phyloP scores from a whole-genome alignment of 2,329 filamentous ascomycete species.

The Fusarium stilboides region DNA sequence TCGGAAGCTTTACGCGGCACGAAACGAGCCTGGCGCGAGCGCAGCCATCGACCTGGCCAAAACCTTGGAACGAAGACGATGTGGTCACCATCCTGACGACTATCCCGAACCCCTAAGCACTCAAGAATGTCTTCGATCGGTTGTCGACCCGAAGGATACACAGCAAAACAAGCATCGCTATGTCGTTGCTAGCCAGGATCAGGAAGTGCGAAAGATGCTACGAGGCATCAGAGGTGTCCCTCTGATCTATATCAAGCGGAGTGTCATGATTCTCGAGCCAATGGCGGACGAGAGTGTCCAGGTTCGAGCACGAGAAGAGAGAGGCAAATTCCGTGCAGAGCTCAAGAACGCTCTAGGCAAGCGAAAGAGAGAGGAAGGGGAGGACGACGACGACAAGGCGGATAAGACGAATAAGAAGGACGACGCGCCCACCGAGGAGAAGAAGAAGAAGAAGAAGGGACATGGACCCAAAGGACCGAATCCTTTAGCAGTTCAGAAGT shows the following conservation, averaged over 20 bases:
- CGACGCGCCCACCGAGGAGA: slow-evolving; percentile 19
- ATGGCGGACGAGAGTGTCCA: slow-evolving; percentile 79
- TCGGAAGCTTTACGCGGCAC: slow-evolving; percentile 79
- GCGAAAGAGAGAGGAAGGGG: slow-evolving; percentile 66
- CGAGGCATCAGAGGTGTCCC: slow-evolving; percentile 80
- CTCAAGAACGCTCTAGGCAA: slow-evolving; percentile 68
- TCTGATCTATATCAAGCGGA: slow-evolving; percentile 82
- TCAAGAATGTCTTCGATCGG: slow-evolving; percentile 78
- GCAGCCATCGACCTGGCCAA: slow-evolving; percentile 83
- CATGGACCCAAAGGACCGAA: slow-evolving; percentile 79
- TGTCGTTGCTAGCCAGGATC: slow-evolving; percentile 81
- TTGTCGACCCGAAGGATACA: slow-evolving; percentile 83
- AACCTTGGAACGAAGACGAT: slow-evolving; percentile 80
- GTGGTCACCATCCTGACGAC: slow-evolving; percentile 81
- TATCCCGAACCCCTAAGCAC: slow-evolving; percentile 79
- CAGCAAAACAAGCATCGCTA: slow-evolving; percentile 84
- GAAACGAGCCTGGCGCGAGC: slow-evolving; percentile 66
- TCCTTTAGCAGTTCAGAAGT: slow-evolving; percentile 79
- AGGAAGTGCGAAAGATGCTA: slow-evolving; percentile 74
- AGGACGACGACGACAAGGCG: slow-evolving; percentile 52
- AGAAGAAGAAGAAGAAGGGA: slow-evolving; percentile 69
- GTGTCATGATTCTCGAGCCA: slow-evolving; percentile 80
- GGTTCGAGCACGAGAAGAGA: slow-evolving; percentile 78
- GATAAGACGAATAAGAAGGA: slow-evolving; percentile 30
- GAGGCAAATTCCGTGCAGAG: slow-evolving; percentile 80